Conservation (phyloP, 23 red algal genomes). For the Cyanidioschyzon merolae region DNA sequence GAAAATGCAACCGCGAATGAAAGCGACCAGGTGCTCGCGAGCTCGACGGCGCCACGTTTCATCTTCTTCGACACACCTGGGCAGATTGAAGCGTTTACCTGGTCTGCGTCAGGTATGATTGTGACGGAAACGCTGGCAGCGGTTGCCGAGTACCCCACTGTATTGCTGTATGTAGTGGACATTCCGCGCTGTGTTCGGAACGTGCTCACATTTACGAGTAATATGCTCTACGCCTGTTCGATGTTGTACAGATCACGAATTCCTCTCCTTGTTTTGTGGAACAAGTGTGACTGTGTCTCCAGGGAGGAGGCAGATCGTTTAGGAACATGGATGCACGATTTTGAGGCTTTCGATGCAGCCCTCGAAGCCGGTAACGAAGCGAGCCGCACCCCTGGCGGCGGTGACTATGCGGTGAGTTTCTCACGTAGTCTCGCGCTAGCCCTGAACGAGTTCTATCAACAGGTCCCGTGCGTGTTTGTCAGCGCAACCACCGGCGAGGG, state of each 20-base stretch:
- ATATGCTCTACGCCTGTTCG: conserved; percentile 69
- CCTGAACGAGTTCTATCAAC: conserved; percentile 80
- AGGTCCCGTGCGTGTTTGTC: conserved; percentile 45
- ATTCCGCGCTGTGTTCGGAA: conserved; percentile 37
- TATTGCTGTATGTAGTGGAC: conserved; percentile 89
- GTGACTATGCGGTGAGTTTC: conserved; percentile 52
- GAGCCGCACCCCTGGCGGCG: not conserved
- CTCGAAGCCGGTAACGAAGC: conserved; percentile 10
- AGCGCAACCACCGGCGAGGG: conserved; percentile 76
- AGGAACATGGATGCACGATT: conserved; percentile 81
- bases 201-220: conserved; percentile 82
- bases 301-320: conserved; percentile 30
- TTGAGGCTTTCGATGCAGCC: conserved; percentile 55
- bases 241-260: conserved; percentile 87
- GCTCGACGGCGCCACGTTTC: not conserved
- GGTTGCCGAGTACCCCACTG: conserved; percentile 48
- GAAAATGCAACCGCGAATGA: conserved; percentile 11
- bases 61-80: conserved; percentile 92
- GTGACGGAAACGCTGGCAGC: conserved; percentile 68
- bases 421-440: conserved; percentile 81
- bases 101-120: conserved; percentile 84
- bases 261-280: conserved; percentile 85
- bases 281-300: conserved; percentile 67
- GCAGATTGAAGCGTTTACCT: conserved; percentile 95
- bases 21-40: not conserved